Conservation (phyloP, 495 filamentous ascomycete genomes). For the Pyrenula aspistea region DNA sequence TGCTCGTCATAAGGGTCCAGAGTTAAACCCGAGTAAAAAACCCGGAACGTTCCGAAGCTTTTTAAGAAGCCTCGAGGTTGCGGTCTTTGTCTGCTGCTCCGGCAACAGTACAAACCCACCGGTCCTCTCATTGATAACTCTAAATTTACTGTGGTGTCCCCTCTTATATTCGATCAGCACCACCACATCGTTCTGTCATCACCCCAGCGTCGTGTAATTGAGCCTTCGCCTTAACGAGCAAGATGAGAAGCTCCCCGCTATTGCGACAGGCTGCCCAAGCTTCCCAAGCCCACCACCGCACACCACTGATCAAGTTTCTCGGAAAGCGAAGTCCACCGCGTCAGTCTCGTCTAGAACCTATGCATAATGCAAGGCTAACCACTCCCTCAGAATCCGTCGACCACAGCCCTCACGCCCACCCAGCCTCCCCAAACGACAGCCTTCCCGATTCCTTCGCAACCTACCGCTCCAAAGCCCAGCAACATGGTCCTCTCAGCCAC, state of each 20-base stretch:
- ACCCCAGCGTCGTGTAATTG: no score
- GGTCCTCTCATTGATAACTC: no score
- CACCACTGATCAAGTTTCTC: conserved; percentile 81
- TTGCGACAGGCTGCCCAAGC: conserved; percentile 47
- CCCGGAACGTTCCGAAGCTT: no score
- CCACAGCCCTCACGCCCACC: conserved; percentile 53
- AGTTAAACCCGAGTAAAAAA: no score
- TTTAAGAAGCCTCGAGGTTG: no score
- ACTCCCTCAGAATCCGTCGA: conserved; percentile 52
- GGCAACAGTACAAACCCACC: no score
- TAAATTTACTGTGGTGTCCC: no score
- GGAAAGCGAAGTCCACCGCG: conserved; percentile 76
- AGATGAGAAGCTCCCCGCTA: conserved; percentile 54
- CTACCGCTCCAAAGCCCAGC: conserved; percentile 86
- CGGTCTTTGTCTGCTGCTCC: no score
- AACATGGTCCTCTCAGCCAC: conserved; percentile 70
- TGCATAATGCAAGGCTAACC: not conserved
- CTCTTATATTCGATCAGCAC: no score
- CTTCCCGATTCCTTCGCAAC: conserved; percentile 71
- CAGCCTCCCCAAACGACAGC: conserved; percentile 46
- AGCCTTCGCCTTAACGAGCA: conserved; percentile 8
- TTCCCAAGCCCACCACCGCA: conserved; percentile 40
- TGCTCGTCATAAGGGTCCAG: no score
- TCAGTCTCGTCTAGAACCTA: conserved; percentile 26
- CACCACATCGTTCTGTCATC: no score